phyloP scores from a whole-genome alignment of 1,284 basidiomycete species.

The Ganoderma multipileum region DNA sequence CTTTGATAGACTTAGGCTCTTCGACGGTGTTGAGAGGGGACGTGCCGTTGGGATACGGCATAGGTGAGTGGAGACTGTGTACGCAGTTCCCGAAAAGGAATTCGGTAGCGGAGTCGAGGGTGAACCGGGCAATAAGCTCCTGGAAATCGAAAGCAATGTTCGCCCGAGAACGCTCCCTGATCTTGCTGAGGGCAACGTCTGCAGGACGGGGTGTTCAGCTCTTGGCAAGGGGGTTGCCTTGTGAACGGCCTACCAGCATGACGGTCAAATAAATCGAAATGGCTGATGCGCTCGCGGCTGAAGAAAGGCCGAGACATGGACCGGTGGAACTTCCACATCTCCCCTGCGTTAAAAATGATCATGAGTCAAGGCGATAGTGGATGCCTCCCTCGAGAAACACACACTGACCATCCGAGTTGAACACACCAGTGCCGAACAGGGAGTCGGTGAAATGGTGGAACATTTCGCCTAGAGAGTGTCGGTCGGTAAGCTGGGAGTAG shows the following conservation, averaged over 20 bases:
- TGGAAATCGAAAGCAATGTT: slow-evolving; percentile 55
- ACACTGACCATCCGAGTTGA: slow-evolving; percentile 51
- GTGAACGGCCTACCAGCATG: slow-evolving; percentile 40
- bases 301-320: slow-evolving; percentile 48
- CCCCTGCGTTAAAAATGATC: slow-evolving; percentile 39
- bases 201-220: slow-evolving; percentile 3
- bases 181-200: slow-evolving; percentile 41
- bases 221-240: no score
- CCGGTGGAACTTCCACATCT: slow-evolving; percentile 55
- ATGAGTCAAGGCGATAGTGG: neutral
- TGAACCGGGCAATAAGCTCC: slow-evolving; percentile 73
- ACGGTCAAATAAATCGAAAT: slow-evolving; percentile 55
- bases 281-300: slow-evolving; percentile 43
- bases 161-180: slow-evolving; percentile 42
- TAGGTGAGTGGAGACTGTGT: slow-evolving; percentile 59
- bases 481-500: neutral
- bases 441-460: slow-evolving; percentile 37
- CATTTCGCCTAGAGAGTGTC: slow-evolving; percentile 12
- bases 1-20: slow-evolving; percentile 25
- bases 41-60: slow-evolving; percentile 54
- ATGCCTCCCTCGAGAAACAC: neutral
- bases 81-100: slow-evolving; percentile 72
- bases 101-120: slow-evolving; percentile 73
- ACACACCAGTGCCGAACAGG: slow-evolving; percentile 53
- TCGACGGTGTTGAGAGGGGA: slow-evolving; percentile 10